Evolutionary conservation across 805 yeast species (phyloP).

Genomic region (Wickerhamiella bombiphila): DNA sequence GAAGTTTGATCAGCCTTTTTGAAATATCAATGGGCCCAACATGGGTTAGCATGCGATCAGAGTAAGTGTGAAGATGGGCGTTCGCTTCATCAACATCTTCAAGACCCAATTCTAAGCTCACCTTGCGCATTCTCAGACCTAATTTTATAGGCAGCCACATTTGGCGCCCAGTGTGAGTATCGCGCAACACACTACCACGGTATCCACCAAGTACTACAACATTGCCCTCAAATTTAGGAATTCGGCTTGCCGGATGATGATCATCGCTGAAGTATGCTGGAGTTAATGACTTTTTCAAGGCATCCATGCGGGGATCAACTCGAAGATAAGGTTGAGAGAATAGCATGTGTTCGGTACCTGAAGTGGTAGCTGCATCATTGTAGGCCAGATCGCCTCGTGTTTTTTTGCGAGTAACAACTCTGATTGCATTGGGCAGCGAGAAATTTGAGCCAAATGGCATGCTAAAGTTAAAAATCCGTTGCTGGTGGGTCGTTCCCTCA

Average conservation of each 20-base stretch:
- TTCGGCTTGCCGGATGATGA: conserved; percentile 19
- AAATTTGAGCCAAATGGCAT: not conserved
- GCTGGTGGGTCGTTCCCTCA: not conserved
- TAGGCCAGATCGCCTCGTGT: not conserved
- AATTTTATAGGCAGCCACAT: conserved; percentile 82
- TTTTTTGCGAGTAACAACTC: not conserved
- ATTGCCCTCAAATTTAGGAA: conserved; percentile 52
- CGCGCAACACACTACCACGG: conserved; percentile 67
- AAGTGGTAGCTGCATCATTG: not conserved
- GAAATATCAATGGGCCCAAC: conserved; percentile 81
- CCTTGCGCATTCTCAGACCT: conserved; percentile 58
- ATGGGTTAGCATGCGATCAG: conserved; percentile 67
- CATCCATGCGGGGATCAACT: conserved; percentile 55
- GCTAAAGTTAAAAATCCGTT: not conserved
- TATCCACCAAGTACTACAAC: conserved; percentile 76
- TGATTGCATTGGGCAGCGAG: not conserved
- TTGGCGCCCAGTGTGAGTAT: conserved; percentile 44
- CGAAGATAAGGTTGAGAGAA: conserved; percentile 37
- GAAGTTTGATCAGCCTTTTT: conserved; percentile 39
- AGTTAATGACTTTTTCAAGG: conserved; percentile 48
- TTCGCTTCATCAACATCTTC: conserved; percentile 49
- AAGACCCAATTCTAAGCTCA: conserved; percentile 62
- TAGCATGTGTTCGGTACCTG: conserved; percentile 34
- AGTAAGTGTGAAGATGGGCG: conserved; percentile 38
- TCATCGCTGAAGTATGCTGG: conserved; percentile 31